Base-by-base conservation (phyloP, 2,329 filamentous ascomycete genomes). In the Pseudogymnoascus sp. region DNA sequence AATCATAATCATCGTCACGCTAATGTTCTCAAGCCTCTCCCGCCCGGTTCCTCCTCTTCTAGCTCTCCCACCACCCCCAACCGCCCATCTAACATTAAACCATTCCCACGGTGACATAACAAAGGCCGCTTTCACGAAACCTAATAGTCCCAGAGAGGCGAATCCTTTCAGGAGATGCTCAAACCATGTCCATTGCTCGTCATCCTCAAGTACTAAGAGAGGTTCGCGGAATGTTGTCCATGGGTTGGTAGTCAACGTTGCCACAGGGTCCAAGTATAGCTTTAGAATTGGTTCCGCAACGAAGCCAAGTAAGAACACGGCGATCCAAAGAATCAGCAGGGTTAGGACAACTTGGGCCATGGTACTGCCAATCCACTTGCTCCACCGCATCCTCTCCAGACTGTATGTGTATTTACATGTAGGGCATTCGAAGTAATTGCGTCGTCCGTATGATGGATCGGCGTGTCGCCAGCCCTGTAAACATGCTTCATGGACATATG, bases 401-500 rank as follows among this genome's bases (percentile, higher is more conserved):
- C 85, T 84, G 76, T 97, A 97, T 68, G 83, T 82, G 76, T 95
- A 97, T 35, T 86, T 82, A 76, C 93, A 97, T 0, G 91, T 96
- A 19, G 90, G 90, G 72, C 93, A 97, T 70, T 90, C 83, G 85
- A 88, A 96, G 73, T 87, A 96, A 69, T 93, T 91, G 63, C 89
- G 83, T 64, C 77, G 77, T 44, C 78, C 77, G 67, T 84, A 82
- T 42, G 81, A 71, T 0, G 90, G 88, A 72, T 91, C 86, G 46
- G 90, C 83, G 66, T 88, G 82, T 68, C 95, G 85, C 91, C 93
- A 97, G 10, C 84, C 81, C 70, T 89, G 85, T 59, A 99, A 80
- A 72, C 95, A 99, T 31, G 87, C 89, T 75, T 97, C 91, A 75
- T 99, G 95, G 23, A 97, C 92, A 76, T 96, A 97, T 77, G 90